Base-by-base conservation (phyloP, 1,284 basidiomycete genomes). In the Boletus holoroseus region DNA sequence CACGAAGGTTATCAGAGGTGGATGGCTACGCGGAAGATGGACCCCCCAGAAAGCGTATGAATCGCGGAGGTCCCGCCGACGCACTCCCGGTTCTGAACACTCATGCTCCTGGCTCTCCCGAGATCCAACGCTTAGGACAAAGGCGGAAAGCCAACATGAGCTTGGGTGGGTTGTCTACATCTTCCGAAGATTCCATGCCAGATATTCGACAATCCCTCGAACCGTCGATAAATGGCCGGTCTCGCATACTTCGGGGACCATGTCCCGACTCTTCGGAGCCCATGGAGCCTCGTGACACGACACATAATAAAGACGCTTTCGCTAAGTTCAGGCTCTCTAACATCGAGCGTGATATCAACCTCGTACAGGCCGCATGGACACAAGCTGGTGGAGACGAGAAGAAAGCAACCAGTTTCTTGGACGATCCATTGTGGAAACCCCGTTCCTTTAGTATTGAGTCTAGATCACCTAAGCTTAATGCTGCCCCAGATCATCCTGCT, bases 21-120 rank as follows among this genome's bases (percentile, higher is more conserved):
- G 72, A 74, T 31, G 67, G 67, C 47, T 61, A 66, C 53, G 67
- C 71, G 42, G 77, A 79, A 22, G 76, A 77, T 15, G 83, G 79
- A 24, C 83, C 81, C 41, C 84, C 86, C 37, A 79, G 79, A 51
- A 89, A 89, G 71, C 81, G 80, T 57, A 60, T 78, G 37, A 81
- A 85, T 63, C 72, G 71, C 51, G 82, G 71, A 69, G 72, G 76
- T 56, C 66, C 72, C 41, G 57, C 69, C 48, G 72, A 75, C 47
- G 11, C 49, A 30, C 51, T 62, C 20, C 55, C 58, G 4, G 52
- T 59, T 37, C 38, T 53, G 4, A 47, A 53, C 41, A 16, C 46
- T 2, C 49, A 31, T 30, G 7, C 47, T 5, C 79, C 82, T 30
- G 71, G 69, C 31, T 83, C 85, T 18, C 82, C 84, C 13, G 76